Percentiles rank a stretch among this genome's conserved stretches.
Conservation (phyloP, 2,329 filamentous ascomycete genomes). For the Colletotrichum aenigma region DNA sequence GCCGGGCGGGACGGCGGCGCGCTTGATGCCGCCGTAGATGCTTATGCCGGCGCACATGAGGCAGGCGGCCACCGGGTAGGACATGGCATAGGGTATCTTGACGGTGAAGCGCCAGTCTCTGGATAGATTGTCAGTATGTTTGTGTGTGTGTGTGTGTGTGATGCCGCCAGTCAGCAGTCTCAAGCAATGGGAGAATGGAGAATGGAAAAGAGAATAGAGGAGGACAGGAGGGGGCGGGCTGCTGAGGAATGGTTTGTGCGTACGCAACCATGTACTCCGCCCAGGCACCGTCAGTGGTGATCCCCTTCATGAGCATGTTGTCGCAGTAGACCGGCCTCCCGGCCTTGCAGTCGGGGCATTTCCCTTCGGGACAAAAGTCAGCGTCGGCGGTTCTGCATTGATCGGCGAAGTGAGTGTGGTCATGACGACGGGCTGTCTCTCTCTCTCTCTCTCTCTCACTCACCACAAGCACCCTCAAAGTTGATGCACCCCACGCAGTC, state of each 20-base stretch:
- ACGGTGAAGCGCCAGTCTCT: constrained; percentile 16
- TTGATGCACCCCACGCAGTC: constrained; percentile 23
- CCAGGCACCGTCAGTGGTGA: constrained; percentile 11
- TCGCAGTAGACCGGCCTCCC: constrained; percentile 15
- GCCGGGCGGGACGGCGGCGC: neutral
- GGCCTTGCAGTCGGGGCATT: constrained; percentile 10
- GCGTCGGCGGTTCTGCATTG: no score
- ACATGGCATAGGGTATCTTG: constrained; percentile 7
- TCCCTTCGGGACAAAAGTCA: neutral
- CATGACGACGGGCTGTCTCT: no score
- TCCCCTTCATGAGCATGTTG: constrained; percentile 8
- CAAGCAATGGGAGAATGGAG: no score
- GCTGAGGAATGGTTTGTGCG: neutral
- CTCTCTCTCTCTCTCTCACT: neutral
- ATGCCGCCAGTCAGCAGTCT: no score
- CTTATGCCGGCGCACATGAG: constrained; percentile 21
- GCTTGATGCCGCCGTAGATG: constrained; percentile 18
- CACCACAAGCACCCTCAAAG: constrained; percentile 14
- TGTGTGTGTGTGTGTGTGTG: no score
- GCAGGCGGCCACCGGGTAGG: constrained; percentile 2
- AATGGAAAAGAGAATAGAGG: no score
- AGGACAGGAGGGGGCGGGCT: no score
- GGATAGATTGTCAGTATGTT: no score
- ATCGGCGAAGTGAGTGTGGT: no score
- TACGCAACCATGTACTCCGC: constrained; percentile 19